A percentile compares a stretch with the other conserved stretches of the same genome.
Conservation (phyloP, 176 grass and related monocot species). For the Musa beccarii region DNA sequence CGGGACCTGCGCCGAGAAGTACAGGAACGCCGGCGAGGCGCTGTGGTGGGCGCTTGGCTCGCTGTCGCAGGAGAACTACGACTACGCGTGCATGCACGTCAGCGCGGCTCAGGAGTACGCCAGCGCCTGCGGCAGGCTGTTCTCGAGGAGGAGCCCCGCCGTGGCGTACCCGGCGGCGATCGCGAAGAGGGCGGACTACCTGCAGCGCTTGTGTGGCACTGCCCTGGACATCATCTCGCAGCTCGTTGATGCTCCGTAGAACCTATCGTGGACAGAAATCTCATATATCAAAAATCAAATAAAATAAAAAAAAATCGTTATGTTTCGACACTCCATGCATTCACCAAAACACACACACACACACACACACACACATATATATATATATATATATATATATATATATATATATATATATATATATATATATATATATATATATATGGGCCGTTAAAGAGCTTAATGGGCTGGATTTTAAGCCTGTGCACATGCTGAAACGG, state of each 20-base stretch:
- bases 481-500: no score
- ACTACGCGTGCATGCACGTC: conserved; percentile 10
- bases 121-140: background rate
- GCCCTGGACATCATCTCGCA: conserved; percentile 10
- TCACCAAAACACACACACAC: no score
- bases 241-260: background rate
- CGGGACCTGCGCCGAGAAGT: conserved; percentile 7
- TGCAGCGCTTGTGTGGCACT: conserved; percentile 6
- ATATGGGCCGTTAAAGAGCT: no score
- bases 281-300: no score
- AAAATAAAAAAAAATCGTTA: no score
- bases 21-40: conserved; percentile 10
- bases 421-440: no score
- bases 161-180: background rate
- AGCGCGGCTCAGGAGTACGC: conserved; percentile 12
- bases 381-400: no score
- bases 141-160: background rate
- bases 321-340: no score
- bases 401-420: no score
- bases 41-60: conserved; percentile 4
- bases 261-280: no score
- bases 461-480: no score
- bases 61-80: conserved; percentile 12
- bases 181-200: background rate
- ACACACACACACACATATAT: no score